Conservation (phyloP, 169 alveolate genomes). For the Cryptosporidium felis region DNA sequence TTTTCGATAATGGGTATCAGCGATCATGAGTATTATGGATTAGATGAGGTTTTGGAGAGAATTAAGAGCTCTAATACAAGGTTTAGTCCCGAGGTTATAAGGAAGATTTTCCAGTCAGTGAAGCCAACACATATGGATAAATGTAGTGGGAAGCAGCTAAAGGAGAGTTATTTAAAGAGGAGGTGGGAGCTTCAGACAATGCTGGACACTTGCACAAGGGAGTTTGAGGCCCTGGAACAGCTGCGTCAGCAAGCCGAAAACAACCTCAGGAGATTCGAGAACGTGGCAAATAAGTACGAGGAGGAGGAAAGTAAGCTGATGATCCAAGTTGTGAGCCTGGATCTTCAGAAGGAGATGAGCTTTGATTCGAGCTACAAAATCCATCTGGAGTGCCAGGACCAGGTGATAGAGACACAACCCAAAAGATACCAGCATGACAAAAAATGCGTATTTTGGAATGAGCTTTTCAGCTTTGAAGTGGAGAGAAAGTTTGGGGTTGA, state of each 20-base stretch:
- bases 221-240: constrained; percentile 58
- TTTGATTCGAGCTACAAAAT: constrained; percentile 13
- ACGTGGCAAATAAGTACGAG: constrained; percentile 21
- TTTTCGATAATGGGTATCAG: constrained; percentile 54
- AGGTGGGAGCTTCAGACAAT: constrained; percentile 69
- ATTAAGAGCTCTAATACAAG: constrained; percentile 1
- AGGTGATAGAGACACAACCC: constrained; percentile 55
- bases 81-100: constrained; percentile 32
- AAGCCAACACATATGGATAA: constrained; percentile 20
- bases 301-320: constrained; percentile 39
- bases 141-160: constrained; percentile 58
- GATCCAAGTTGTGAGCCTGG: constrained; percentile 59
- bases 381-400: constrained; percentile 68
- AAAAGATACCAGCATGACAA: constrained; percentile 18
- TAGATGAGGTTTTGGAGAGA: constrained; percentile 36
- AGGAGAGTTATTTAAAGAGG: constrained; percentile 53
- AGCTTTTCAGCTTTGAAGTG: constrained; percentile 60
- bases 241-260: constrained; percentile 66
- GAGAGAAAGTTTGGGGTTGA: constrained; percentile 8
- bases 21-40: constrained; percentile 43
- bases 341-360: constrained; percentile 1
- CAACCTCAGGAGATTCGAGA: constrained; percentile 52
- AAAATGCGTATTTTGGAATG: constrained; percentile 54
- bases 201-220: constrained; percentile 64
- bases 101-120: constrained; percentile 12